Percentiles rank a stretch among this genome's conserved stretches.
Conservation (phyloP, 306 rosid species). For the Rosa chinensis region DNA sequence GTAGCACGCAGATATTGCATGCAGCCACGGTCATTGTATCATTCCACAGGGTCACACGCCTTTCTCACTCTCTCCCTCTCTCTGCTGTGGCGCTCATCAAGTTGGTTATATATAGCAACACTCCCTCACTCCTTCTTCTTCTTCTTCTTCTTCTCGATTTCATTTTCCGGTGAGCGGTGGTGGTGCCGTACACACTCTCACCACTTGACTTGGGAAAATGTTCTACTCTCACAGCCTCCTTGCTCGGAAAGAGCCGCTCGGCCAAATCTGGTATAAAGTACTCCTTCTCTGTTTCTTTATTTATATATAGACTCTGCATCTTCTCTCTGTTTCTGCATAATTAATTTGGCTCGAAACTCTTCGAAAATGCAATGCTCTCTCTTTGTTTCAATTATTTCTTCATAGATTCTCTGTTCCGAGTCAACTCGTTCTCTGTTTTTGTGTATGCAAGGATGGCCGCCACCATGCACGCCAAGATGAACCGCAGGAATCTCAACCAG, state of each 20-base stretch:
- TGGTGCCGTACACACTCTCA: neutral
- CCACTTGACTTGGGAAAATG: slow-evolving; percentile 29
- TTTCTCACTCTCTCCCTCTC: neutral
- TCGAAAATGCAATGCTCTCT: neutral
- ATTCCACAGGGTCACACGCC: neutral
- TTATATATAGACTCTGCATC: neutral
- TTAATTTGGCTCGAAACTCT: neutral
- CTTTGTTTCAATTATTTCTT: neutral
- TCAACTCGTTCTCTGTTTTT: neutral
- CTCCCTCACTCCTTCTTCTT: neutral
- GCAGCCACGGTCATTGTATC: neutral
- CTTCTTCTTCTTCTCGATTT: neutral
- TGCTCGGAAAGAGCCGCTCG: slow-evolving; percentile 82
- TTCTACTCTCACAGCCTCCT: slow-evolving; percentile 88
- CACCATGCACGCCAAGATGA: slow-evolving; percentile 60
- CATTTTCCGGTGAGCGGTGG: neutral
- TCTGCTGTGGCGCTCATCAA: slow-evolving; percentile 5
- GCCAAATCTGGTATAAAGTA: slow-evolving; percentile 67
- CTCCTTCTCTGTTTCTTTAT: neutral
- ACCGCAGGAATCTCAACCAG: slow-evolving; percentile 66
- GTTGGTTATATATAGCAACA: slow-evolving; percentile 7
- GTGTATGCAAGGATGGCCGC: slow-evolving; percentile 48
- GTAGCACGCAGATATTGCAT: neutral
- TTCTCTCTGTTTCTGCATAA: neutral
- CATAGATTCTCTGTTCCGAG: no score